These are phyloP conservation scores for Epichloe festucae DNA, from an alignment of 2,329 filamentous ascomycete species.

Conservation along the genomic window DNA sequence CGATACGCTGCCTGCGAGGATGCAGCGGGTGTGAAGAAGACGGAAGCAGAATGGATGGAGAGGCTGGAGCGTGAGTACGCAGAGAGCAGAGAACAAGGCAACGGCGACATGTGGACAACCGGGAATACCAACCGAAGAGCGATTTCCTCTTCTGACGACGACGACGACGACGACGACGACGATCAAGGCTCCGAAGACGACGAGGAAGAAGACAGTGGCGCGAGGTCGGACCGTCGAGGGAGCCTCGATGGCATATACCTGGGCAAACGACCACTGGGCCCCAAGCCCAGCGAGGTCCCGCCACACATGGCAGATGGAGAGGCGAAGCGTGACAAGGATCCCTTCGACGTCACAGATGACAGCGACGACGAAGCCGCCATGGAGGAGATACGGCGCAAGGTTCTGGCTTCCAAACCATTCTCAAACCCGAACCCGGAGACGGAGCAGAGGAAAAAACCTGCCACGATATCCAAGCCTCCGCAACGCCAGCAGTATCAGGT, in stretches of 20 bases:
- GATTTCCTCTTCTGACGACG: slow-evolving; percentile 42
- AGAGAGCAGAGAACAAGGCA: slow-evolving; percentile 58
- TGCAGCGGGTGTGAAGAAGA: slow-evolving; percentile 70
- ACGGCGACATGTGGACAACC: slow-evolving; percentile 74
- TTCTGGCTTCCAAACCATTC: slow-evolving; percentile 87
- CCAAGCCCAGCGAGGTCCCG: slow-evolving; percentile 5
- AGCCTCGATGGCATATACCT: slow-evolving; percentile 47
- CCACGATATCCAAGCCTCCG: slow-evolving; percentile 49
- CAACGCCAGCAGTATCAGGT: slow-evolving; percentile 30
- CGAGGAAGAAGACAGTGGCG: slow-evolving; percentile 27
- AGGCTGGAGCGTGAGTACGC: slow-evolving; percentile 83
- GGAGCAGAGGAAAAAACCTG: slow-evolving; percentile 40
- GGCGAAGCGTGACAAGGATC: slow-evolving; percentile 42
- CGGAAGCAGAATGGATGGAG: slow-evolving; percentile 77
- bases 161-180: slow-evolving; percentile 30
- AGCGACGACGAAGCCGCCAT: slow-evolving; percentile 61
- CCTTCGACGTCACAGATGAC: slow-evolving; percentile 68
- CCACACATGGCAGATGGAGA: slow-evolving; percentile 8
- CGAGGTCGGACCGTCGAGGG: slow-evolving; percentile 24
- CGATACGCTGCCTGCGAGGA: slow-evolving; percentile 74
- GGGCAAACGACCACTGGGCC: slow-evolving; percentile 33
- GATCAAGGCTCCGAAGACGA: slow-evolving; percentile 29
- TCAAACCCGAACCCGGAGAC: slow-evolving; percentile 37
- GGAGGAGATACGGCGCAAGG: slow-evolving; percentile 79
- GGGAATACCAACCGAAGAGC: slow-evolving; percentile 70